Percentiles rank a stretch among this genome's conserved stretches.
Evolutionary conservation across 208 protist species (phyloP).

Genomic region (Herpetomonas samuelpessoai): DNA sequence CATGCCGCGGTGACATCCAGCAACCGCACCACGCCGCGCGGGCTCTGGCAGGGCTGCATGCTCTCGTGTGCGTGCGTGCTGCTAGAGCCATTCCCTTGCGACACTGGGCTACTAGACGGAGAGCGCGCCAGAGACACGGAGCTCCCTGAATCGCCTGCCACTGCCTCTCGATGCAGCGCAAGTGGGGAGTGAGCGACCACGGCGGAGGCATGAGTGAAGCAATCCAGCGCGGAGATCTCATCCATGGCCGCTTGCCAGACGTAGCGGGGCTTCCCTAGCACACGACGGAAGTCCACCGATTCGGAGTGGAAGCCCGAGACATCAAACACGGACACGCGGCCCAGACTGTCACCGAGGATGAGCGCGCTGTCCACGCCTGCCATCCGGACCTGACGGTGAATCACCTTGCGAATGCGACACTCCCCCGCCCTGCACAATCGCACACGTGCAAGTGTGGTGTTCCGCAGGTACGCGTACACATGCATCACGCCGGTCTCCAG

Average conservation of each 20-base stretch:
- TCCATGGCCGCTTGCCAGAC: constrained; percentile 2
- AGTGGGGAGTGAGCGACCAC: not conserved
- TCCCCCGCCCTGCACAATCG: constrained; percentile 36
- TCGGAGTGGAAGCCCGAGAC: constrained; percentile 26
- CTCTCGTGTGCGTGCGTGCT: too few relatives aligned
- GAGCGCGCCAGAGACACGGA: too few relatives aligned
- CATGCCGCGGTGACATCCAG: constrained; percentile 5
- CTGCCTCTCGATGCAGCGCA: too few relatives aligned
- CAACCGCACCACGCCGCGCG: constrained; percentile 15
- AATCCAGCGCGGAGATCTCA: constrained; percentile 12
- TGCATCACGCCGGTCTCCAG: constrained; percentile 66
- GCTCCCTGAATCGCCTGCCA: not conserved
- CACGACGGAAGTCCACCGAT: constrained; percentile 19
- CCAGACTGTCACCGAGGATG: constrained; percentile 41
- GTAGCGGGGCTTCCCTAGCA: not conserved
- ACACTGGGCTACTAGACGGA: too few relatives aligned
- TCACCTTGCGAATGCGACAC: constrained; percentile 30
- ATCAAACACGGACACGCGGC: constrained; percentile 47
- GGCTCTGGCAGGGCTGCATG: not conserved
- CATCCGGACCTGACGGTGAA: constrained; percentile 13
- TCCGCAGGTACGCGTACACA: constrained; percentile 67
- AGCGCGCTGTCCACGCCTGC: constrained; percentile 6
- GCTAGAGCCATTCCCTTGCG: too few relatives aligned
- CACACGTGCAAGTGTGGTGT: constrained; percentile 36
- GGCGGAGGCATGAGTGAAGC: not conserved